Conservation (phyloP, 2,329 filamentous ascomycete genomes). For the Epichloe uncinata region DNA sequence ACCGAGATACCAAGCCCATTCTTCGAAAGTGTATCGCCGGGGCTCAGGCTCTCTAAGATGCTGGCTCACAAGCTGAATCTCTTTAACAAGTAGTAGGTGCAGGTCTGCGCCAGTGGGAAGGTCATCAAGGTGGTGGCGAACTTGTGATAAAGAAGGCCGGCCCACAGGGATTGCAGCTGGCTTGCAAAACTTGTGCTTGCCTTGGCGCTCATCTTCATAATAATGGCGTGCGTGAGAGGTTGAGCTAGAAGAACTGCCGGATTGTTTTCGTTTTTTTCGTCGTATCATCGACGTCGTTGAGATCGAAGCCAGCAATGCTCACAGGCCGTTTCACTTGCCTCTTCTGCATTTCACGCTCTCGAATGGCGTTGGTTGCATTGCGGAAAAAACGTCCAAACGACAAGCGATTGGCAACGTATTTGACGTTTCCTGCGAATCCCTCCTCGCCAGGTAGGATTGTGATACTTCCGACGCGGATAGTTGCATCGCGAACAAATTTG, state of each 20-base stretch:
- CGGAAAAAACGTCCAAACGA: constrained; percentile 30
- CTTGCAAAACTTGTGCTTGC: constrained; percentile 5
- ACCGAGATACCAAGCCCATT: constrained; percentile 76
- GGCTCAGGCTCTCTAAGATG: constrained; percentile 45
- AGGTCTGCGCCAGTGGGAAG: constrained; percentile 36
- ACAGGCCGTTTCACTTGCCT: not conserved
- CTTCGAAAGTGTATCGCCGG: constrained; percentile 62
- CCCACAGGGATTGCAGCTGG: constrained; percentile 1
- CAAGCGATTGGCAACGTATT: constrained; percentile 27
- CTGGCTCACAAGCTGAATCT: constrained; percentile 52
- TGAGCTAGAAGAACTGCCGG: not conserved
- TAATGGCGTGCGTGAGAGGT: not conserved
- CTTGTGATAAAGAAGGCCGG: constrained; percentile 21
- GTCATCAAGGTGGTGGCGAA: constrained; percentile 22
- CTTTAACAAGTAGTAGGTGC: constrained; percentile 53
- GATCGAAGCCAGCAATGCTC: constrained; percentile 2
- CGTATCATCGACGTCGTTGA: constrained; percentile 1
- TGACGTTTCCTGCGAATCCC: constrained; percentile 32
- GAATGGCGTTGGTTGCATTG: constrained; percentile 2
- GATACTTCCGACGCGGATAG: constrained; percentile 41
- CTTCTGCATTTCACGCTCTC: constrained; percentile 2
- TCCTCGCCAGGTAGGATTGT: constrained; percentile 48
- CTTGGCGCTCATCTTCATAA: constrained; percentile 1
- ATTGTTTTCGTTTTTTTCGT: not conserved
- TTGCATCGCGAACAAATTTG: constrained; percentile 41